phyloP scores from a whole-genome alignment of 2,329 filamentous ascomycete species.

The Fusarium keratoplasticum region DNA sequence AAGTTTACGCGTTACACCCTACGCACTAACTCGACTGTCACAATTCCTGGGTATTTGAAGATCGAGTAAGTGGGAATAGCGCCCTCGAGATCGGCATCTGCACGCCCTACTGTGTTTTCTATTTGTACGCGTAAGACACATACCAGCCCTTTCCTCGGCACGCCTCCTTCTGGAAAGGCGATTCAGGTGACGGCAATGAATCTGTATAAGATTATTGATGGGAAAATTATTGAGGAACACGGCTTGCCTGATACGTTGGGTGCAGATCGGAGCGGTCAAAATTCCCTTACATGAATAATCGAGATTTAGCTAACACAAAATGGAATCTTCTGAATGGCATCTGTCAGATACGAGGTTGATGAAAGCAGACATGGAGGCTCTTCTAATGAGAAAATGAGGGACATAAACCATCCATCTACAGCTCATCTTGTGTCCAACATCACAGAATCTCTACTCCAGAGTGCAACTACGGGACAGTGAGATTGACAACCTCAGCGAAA shows the following conservation, averaged over 20 bases:
- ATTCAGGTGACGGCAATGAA: neutral
- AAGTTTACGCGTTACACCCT: neutral
- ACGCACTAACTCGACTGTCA: neutral
- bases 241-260: neutral
- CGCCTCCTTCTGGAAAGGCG: neutral
- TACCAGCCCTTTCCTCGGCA: neutral
- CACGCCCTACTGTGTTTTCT: neutral
- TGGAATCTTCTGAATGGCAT: neutral
- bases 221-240: neutral
- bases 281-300: neutral
- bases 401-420: neutral
- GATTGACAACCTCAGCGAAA: neutral
- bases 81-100: neutral
- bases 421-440: neutral
- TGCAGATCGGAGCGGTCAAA: neutral
- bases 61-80: neutral
- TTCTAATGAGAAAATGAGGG: neutral
- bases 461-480: neutral
- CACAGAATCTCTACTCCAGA: neutral
- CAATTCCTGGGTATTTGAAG: neutral
- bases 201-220: neutral
- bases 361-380: fast-evolving
- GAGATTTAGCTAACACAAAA: too few relatives aligned
- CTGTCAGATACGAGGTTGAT: neutral
- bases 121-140: neutral